Percentiles rank a stretch among this genome's conserved stretches.
phyloP scores from a whole-genome alignment of 495 filamentous ascomycete species.

The Penicillium chermesinum region DNA sequence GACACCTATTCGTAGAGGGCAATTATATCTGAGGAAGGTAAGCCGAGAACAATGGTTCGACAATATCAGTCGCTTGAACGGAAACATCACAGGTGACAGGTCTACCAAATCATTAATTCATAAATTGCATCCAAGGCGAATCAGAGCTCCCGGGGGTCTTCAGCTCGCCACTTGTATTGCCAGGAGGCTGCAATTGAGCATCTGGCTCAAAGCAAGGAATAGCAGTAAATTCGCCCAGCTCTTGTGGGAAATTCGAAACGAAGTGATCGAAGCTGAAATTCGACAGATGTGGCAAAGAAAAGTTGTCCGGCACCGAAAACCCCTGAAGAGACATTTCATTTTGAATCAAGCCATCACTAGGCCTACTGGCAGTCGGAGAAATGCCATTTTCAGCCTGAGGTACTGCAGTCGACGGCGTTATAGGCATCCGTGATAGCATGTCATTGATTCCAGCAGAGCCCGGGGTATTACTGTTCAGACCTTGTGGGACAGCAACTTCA shows the following conservation, averaged over 20 bases:
- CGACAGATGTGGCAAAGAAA: slow-evolving; percentile 30
- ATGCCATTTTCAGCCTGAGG: slow-evolving; percentile 10
- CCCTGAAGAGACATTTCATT: slow-evolving; percentile 18
- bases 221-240: slow-evolving; percentile 43
- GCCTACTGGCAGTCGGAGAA: slow-evolving; percentile 6
- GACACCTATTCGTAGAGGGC: too few species aligned
- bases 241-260: slow-evolving; percentile 44
- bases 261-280: slow-evolving; percentile 44
- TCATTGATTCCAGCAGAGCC: slow-evolving; percentile 8
- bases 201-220: slow-evolving; percentile 46
- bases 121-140: slow-evolving; percentile 39
- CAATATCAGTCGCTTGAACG: background rate
- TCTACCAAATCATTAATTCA: slow-evolving; percentile 24
- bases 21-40: too few species aligned
- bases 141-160: slow-evolving; percentile 24
- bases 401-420: slow-evolving; percentile 16
- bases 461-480: slow-evolving; percentile 6
- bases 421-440: slow-evolving; percentile 8
- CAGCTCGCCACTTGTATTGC: slow-evolving; percentile 19
- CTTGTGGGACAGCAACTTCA: slow-evolving; percentile 17
- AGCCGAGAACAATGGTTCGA: too few species aligned
- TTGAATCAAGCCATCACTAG: slow-evolving; percentile 17
- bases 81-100: background rate
- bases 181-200: slow-evolving; percentile 19
- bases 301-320: slow-evolving; percentile 25